Conservation (phyloP, 371 early-diverging fungal genomes). For the Apophysomyces sp. region DNA sequence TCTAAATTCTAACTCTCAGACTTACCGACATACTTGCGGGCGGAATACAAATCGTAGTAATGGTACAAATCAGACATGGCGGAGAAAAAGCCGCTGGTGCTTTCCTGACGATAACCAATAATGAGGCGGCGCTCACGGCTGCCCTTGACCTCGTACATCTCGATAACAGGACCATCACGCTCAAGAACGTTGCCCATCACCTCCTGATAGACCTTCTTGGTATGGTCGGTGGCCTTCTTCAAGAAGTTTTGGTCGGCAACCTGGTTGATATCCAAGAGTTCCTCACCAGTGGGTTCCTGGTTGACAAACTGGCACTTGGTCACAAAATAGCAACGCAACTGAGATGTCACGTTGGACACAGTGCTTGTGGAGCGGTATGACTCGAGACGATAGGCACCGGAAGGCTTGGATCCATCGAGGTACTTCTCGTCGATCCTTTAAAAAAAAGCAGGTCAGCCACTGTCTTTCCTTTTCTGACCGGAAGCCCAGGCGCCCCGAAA, state of each 20-base stretch:
- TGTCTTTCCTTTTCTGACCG: conserved; percentile 5
- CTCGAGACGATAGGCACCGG: conserved; percentile 88
- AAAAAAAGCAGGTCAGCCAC: conserved; percentile 1
- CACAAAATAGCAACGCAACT: conserved; percentile 95
- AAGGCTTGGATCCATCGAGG: conserved; percentile 74
- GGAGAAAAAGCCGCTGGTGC: conserved; percentile 91
- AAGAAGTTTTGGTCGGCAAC: conserved; percentile 92
- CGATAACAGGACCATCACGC: conserved; percentile 95
- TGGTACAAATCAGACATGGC: conserved; percentile 98
- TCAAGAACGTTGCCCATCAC: conserved; percentile 84
- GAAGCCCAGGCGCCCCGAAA: neutral
- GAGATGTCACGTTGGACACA: conserved; percentile 78
- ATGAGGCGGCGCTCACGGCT: conserved; percentile 89
- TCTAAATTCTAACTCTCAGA: too few relatives aligned
- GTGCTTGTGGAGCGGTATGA: conserved; percentile 94
- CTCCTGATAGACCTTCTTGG: conserved; percentile 82
- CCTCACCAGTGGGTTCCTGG: conserved; percentile 75
- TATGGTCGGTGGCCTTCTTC: conserved; percentile 93
- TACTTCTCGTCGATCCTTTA: conserved; percentile 88
- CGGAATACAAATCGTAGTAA: conserved; percentile 94
- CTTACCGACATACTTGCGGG: conserved; percentile 93
- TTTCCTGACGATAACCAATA: conserved; percentile 87
- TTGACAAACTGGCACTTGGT: conserved; percentile 90
- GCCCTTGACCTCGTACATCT: conserved; percentile 84
- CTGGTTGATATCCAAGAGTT: conserved; percentile 78